phyloP scores from a whole-genome alignment of 306 rosid genomes.

The Castanea mollissima region DNA sequence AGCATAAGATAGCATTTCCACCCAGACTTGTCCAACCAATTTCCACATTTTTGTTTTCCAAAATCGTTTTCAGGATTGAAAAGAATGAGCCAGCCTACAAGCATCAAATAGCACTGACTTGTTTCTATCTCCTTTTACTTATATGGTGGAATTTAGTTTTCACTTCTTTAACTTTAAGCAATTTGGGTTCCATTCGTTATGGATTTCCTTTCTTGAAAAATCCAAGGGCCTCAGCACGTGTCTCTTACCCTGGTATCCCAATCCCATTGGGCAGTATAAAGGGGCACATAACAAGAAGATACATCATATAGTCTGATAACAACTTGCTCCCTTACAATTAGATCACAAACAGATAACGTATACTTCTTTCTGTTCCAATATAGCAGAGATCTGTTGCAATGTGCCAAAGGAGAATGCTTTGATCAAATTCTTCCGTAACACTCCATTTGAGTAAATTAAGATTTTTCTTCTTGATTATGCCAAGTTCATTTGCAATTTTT shows the following conservation, averaged over 20 bases:
- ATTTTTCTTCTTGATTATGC: too few relatives aligned
- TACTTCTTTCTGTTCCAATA: background rate
- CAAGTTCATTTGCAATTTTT: background rate
- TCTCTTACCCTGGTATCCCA: slow-evolving; percentile 32
- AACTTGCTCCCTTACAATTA: slow-evolving; percentile 7
- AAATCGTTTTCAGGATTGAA: background rate
- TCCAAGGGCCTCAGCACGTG: slow-evolving; percentile 37
- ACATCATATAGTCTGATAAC: slow-evolving; percentile 27
- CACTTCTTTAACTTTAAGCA: background rate
- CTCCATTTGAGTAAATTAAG: background rate
- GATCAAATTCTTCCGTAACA: slow-evolving; percentile 5
- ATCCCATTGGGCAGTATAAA: slow-evolving; percentile 32
- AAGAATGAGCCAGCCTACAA: slow-evolving; percentile 4
- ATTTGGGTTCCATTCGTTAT: background rate
- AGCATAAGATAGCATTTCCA: slow-evolving; percentile 34
- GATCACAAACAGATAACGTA: background rate
- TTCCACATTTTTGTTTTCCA: slow-evolving; percentile 1
- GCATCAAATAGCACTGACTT: slow-evolving; percentile 35
- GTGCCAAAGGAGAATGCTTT: slow-evolving; percentile 35
- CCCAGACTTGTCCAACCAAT: slow-evolving; percentile 17
- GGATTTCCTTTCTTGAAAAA: slow-evolving; percentile 11
- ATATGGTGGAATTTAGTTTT: slow-evolving; percentile 6
- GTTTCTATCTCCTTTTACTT: slow-evolving; percentile 31
- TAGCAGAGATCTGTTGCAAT: slow-evolving; percentile 28
- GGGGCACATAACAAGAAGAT: slow-evolving; percentile 29